Conservation (phyloP, 305 asterid species). For the Fraxinus latifolia region DNA sequence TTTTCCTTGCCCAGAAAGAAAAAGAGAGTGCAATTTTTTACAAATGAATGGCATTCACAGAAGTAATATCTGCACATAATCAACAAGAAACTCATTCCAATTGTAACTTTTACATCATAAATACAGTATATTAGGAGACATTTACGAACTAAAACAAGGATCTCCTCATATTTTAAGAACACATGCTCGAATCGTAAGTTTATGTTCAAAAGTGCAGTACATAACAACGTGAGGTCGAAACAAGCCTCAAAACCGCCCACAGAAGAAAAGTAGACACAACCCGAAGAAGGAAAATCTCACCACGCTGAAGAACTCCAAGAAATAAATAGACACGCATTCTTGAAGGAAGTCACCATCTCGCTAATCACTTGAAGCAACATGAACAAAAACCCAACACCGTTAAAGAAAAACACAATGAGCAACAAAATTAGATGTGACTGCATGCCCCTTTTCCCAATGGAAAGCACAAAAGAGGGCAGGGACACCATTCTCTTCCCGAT, state of each 20-base stretch:
- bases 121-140: not conserved
- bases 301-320: conserved; percentile 31
- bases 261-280: conserved; percentile 20
- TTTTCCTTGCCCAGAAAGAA: not conserved
- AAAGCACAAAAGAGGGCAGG: not conserved
- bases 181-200: not conserved
- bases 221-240: not conserved
- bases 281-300: conserved; percentile 16
- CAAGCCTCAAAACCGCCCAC: conserved; percentile 17
- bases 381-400: conserved; percentile 12
- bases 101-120: not conserved
- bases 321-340: conserved; percentile 38
- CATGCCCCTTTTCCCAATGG: not conserved
- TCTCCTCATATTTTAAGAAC: not conserved
- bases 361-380: conserved; percentile 18
- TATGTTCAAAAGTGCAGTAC: not conserved
- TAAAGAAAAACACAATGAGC: not conserved
- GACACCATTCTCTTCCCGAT: not conserved
- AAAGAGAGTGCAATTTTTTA: not conserved
- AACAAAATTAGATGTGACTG: not conserved
- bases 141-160: not conserved
- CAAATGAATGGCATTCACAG: not conserved
- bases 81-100: not conserved
- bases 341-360: conserved; percentile 34
- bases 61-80: not conserved